Evolutionary conservation across 768 basidiomycete genomes (phyloP), one percentile per base, ranked within the genome.

Genomic region (Leucocoprinus birnbaumii): DNA sequence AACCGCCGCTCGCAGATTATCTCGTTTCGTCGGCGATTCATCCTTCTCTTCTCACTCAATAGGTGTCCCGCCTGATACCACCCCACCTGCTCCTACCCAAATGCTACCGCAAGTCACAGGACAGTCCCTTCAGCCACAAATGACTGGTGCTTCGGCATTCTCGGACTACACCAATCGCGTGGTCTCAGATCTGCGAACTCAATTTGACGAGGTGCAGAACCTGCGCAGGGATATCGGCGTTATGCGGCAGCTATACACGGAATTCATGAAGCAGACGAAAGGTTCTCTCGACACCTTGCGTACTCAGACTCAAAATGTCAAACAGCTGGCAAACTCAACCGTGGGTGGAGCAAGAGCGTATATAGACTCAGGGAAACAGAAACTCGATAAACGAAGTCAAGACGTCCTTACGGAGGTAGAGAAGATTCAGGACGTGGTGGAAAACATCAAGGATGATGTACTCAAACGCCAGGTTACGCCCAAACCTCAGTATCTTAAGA

Each of bases 201-300:
- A 98, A 65, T 94, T 94, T 65, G 92, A 96, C 68, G 94, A 97
- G 64, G 88, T 98, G 13, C 94, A 95, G 67, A 91, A 91, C 63
- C 78, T 99, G 18, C 88, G 97, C 11, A 85, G 95, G 1, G 97
- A 98, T 65, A 77, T 99, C 6, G 94, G 91, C 0, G 81, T 91
- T 63, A 92, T 97, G 86, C 84, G 94, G 3, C 96, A 98, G 72
- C 74, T 97, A 24, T 98, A 99, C 70, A 87, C 86, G 26, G 93
- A 96, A 61, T 98, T 98, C 66, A 87, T 94, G 80, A 86, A 85
- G 62, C 83, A 88, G 67, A 97, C 96, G 16, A 95, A 96, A 71
- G 87, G 88, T 11, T 86, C 91, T 3, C 80, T 98, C 40, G 79
- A 79, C 13, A 77, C 84, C 24, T 76, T 98, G 22, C 87, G 93